phyloP scores from a whole-genome alignment of 768 basidiomycete genomes.

The Suillus occidentalis region DNA sequence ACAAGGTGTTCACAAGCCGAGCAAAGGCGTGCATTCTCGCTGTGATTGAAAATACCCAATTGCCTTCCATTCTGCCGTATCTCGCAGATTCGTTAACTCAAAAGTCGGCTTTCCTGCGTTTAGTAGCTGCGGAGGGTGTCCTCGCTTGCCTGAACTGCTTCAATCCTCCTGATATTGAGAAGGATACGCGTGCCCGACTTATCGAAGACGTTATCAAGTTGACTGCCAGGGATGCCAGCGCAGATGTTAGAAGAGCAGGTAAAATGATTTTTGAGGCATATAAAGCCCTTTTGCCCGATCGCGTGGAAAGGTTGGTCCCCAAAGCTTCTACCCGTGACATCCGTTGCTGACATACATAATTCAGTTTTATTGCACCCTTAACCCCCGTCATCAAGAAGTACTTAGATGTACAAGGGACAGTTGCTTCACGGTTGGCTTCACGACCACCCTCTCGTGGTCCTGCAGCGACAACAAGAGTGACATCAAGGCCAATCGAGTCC shows the following conservation, averaged over 20 bases:
- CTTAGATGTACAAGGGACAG: constrained; percentile 47
- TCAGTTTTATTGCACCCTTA: constrained; percentile 71
- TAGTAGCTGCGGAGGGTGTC: constrained; percentile 65
- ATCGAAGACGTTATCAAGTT: constrained; percentile 69
- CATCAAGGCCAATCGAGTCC: neutral
- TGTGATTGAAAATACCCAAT: constrained; percentile 67
- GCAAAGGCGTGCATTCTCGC: constrained; percentile 58
- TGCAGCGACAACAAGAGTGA: neutral
- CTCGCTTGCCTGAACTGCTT: constrained; percentile 69
- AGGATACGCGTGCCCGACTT: constrained; percentile 59
- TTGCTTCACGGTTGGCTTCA: neutral
- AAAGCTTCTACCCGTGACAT: neutral
- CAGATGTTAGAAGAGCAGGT: constrained; percentile 70
- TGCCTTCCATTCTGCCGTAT: constrained; percentile 60
- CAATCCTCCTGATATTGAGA: constrained; percentile 79
- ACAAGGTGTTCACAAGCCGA: constrained; percentile 74
- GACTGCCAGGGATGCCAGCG: constrained; percentile 71
- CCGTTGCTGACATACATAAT: constrained; percentile 11
- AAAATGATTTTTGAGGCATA: constrained; percentile 78
- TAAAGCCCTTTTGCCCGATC: constrained; percentile 62
- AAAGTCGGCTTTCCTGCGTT: constrained; percentile 64
- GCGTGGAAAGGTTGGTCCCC: constrained; percentile 60
- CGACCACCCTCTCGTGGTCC: neutral
- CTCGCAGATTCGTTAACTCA: constrained; percentile 59
- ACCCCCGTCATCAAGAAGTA: constrained; percentile 79